These are phyloP conservation scores for Elongisporangium prolatum DNA, from an alignment of 352 stramenopile genomes.

Conservation along the genomic window DNA sequence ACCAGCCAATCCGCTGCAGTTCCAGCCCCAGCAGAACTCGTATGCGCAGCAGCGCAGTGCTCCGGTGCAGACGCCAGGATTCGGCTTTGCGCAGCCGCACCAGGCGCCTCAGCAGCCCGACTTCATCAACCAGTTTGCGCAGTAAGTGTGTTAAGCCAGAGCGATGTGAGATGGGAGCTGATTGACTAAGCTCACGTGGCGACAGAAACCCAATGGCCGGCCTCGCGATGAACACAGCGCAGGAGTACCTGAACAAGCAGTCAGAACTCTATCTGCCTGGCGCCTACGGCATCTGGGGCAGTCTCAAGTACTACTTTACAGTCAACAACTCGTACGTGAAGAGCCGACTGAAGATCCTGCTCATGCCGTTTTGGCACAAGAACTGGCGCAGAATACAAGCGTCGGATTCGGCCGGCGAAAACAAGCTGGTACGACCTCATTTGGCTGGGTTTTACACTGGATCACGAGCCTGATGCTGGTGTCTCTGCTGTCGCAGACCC, in stretches of 20 bases:
- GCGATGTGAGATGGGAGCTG: background rate
- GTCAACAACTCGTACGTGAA: constrained; percentile 90
- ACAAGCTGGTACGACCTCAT: constrained; percentile 34
- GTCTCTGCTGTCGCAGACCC: constrained; percentile 23
- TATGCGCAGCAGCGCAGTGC: background rate
- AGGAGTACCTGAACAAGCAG: constrained; percentile 81
- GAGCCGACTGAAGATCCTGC: constrained; percentile 81
- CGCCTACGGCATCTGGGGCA: constrained; percentile 74
- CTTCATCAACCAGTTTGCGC: constrained; percentile 76
- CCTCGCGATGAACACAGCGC: constrained; percentile 79
- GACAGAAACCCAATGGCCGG: constrained; percentile 82
- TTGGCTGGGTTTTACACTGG: background rate
- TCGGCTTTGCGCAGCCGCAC: constrained; percentile 5
- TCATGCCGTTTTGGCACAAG: constrained; percentile 85
- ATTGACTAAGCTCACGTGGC: background rate
- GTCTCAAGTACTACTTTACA: constrained; percentile 87
- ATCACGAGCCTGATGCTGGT: background rate
- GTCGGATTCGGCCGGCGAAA: constrained; percentile 47
- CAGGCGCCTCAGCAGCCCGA: constrained; percentile 34
- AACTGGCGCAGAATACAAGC: constrained; percentile 80
- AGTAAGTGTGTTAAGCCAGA: constrained; percentile 22
- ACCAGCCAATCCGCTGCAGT: background rate
- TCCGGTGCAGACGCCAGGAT: background rate
- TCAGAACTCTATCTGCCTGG: constrained; percentile 76
- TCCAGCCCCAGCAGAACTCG: background rate